These are phyloP conservation scores for Rhizopus arrhizus DNA, from an alignment of 371 early-diverging fungal genomes.

Conservation along the genomic window DNA sequence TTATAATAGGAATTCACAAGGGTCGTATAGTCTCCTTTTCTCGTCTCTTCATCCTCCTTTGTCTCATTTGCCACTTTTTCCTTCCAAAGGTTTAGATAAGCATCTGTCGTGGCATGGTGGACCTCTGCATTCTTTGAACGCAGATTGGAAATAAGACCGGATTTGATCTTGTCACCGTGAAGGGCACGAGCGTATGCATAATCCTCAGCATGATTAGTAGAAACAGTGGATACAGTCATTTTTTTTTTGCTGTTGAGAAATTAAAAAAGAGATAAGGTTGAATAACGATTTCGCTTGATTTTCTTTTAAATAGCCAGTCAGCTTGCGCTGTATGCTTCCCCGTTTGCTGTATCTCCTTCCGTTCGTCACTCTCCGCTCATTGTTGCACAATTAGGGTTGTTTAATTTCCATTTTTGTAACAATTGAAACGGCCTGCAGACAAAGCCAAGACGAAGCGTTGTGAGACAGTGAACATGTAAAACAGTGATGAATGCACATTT, in stretches of 20 bases:
- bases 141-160: constrained; percentile 54
- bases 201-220: constrained; percentile 49
- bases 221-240: constrained; percentile 38
- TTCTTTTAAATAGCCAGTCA: neutral
- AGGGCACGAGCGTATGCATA: constrained; percentile 57
- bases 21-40: constrained; percentile 65
- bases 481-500: no score
- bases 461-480: no score
- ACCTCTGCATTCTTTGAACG: constrained; percentile 59
- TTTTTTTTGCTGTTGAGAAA: constrained; percentile 16
- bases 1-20: constrained; percentile 83
- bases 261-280: neutral
- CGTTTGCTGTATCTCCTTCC: no score
- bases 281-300: neutral
- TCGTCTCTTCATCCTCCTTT: constrained; percentile 53
- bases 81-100: constrained; percentile 69
- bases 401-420: no score
- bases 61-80: constrained; percentile 45
- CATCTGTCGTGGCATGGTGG: constrained; percentile 56
- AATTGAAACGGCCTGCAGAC: no score
- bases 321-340: no score
- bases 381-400: no score
- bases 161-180: constrained; percentile 51
- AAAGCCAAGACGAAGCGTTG: no score
- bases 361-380: no score